Percentiles rank a stretch among this genome's conserved stretches.
phyloP scores from a whole-genome alignment of 1,284 basidiomycete genomes.

The Ganoderma lucidum region DNA sequence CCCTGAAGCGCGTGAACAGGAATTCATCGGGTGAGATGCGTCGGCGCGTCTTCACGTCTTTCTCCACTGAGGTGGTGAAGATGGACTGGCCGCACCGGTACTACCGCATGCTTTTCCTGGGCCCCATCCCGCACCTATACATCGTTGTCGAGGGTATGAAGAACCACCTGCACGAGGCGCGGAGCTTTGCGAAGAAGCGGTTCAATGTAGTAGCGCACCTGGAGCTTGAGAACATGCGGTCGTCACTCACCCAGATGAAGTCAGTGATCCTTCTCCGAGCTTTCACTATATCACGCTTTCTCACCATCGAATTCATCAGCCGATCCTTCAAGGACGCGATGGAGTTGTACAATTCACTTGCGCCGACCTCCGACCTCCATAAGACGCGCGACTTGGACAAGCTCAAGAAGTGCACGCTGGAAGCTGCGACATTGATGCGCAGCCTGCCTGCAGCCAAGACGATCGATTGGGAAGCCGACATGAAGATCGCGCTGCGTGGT shows the following conservation, averaged over 20 bases:
- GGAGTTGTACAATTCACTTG: conserved; percentile 30
- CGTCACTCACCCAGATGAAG: conserved; percentile 38
- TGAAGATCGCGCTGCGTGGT: conserved; percentile 37
- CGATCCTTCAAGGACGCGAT: conserved; percentile 27
- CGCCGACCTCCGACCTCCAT: conserved; percentile 33
- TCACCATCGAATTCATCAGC: conserved; percentile 13
- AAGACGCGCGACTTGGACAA: conserved; percentile 28
- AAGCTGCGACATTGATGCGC: conserved; percentile 28
- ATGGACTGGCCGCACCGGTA: conserved; percentile 44
- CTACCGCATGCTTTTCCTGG: conserved; percentile 56
- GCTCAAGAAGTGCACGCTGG: conserved; percentile 26
- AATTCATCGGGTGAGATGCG: conserved; percentile 16
- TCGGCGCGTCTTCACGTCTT: conserved; percentile 35
- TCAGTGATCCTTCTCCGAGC: conserved; percentile 18
- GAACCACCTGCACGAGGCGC: conserved; percentile 39
- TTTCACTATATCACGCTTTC: neutral
- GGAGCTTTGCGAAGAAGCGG: conserved; percentile 45
- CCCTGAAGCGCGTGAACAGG: conserved; percentile 26
- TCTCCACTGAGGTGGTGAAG: conserved; percentile 40
- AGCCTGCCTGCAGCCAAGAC: conserved; percentile 28
- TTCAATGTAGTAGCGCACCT: conserved; percentile 40
- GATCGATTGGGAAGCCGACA: conserved; percentile 34
- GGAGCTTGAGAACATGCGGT: conserved; percentile 46
- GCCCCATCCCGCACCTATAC: conserved; percentile 57
- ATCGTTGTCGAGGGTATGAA: conserved; percentile 51